phyloP scores from a whole-genome alignment of 2,329 filamentous ascomycete species.

The Ceratocystis huliohia region DNA sequence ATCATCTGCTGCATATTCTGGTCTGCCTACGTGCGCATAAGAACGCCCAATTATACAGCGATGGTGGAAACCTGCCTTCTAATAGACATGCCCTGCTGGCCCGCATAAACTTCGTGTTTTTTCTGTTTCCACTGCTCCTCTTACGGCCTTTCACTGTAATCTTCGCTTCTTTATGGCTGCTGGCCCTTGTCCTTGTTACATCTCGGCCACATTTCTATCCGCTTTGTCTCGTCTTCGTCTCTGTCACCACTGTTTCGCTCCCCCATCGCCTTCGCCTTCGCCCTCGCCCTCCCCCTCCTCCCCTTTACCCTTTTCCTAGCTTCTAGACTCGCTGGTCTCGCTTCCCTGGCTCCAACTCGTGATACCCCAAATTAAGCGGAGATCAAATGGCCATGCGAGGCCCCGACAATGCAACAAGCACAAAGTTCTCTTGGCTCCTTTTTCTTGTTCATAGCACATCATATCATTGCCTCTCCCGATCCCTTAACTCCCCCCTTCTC shows the following conservation, averaged over 20 bases:
- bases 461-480: constrained; percentile 1
- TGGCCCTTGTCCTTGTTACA: neutral
- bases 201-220: neutral
- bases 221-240: neutral
- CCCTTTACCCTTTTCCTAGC: no score
- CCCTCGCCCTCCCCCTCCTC: no score
- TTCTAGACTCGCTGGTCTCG: no score
- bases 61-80: neutral
- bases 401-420: neutral
- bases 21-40: neutral
- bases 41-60: neutral
- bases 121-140: neutral
- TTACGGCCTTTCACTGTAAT: neutral
- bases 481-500: neutral
- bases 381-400: no score
- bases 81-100: neutral
- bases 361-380: no score
- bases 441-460: neutral
- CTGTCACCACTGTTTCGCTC: neutral
- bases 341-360: no score
- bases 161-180: no score
- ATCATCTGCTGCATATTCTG: no score
- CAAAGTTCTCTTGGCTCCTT: neutral
- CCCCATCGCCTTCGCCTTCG: no score
- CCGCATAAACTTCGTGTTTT: constrained; percentile 6